phyloP scores from a whole-genome alignment of 495 filamentous ascomycete genomes.

The Aspergillus saccharolyticus region DNA sequence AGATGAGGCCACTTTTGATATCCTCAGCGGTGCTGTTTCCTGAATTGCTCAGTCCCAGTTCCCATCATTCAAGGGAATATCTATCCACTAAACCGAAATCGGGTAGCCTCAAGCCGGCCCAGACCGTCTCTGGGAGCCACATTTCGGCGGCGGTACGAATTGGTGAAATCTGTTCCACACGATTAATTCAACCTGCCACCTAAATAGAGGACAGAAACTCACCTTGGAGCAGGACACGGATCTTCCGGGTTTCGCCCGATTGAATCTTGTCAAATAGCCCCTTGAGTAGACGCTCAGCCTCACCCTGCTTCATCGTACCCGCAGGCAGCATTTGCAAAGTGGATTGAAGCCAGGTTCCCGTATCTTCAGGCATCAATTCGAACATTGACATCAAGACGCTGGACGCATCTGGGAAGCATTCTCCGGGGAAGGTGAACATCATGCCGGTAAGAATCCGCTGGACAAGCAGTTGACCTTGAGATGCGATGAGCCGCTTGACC shows the following conservation, averaged over 20 bases:
- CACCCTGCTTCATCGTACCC: constrained; percentile 66
- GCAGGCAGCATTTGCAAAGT: constrained; percentile 79
- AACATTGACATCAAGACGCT: constrained; percentile 87
- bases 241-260: constrained; percentile 69
- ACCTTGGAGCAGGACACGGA: constrained; percentile 78
- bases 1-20: constrained; percentile 2
- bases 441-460: constrained; percentile 89
- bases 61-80: neutral
- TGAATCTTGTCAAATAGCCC: constrained; percentile 64
- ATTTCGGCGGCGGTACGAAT: constrained; percentile 85
- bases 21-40: neutral
- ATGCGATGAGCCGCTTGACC: constrained; percentile 64
- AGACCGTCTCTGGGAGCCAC: constrained; percentile 90
- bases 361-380: constrained; percentile 74
- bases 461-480: constrained; percentile 71
- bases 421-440: constrained; percentile 96
- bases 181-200: constrained; percentile 11
- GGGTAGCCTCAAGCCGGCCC: constrained; percentile 73
- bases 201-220: constrained; percentile 1
- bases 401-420: constrained; percentile 90
- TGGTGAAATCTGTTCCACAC: constrained; percentile 70
- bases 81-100: constrained; percentile 76
- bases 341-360: constrained; percentile 69
- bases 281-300: constrained; percentile 59
- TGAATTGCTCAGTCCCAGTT: constrained; percentile 5